Evolutionary conservation across 208 protist species (phyloP), one percentile per base, ranked within the genome.

Genomic region (Vickermania ingenoplastis): DNA sequence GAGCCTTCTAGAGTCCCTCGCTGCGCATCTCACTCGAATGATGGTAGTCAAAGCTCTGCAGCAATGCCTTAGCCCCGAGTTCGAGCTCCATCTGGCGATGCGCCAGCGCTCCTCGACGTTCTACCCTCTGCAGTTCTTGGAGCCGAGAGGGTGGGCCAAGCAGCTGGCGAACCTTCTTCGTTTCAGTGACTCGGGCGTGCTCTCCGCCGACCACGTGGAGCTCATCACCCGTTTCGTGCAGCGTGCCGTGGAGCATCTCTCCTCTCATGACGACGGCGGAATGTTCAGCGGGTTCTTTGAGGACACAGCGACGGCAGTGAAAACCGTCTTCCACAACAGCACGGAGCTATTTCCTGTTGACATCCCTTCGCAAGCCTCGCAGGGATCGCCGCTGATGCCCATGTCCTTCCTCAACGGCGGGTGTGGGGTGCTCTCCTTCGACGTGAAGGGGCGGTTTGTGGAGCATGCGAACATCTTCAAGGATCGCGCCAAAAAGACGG

Each of bases 391-490:
- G 3, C 58, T 81, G 31, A 60, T 90, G 5, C 88, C 88, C 3
- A 65, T 94, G 49, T 63, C 82, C 28, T 53, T 83, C 45, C 30
- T 81, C 51, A 80, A 81, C 59, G 78, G 84, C 36, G 81, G 75
- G 28, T 63, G 53, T 30, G 71, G 70, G 26, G 50, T 59, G 27
- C 61, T 94, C 11, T 80, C 68, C 28, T 87, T 94, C 63, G 82
- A 91, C 58, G 52, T 65, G 13, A 76, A 75, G 45, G 75, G 68
- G 52, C 77, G 83, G n/a, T 67, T 67, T 53, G 78, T 84, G 54
- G 91, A 96, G 57, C 80, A 89, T 31, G 71, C 84, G 29, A 74
- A 69, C 27, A 56, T 96, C 11, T 90, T 77, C 71, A 82, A 82
- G 60, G 88, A 96, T 63, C 4, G 61, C 29, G 73, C 65, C 29